phyloP scores from a whole-genome alignment of 768 basidiomycete species.

The Cystofilobasidium macerans region DNA sequence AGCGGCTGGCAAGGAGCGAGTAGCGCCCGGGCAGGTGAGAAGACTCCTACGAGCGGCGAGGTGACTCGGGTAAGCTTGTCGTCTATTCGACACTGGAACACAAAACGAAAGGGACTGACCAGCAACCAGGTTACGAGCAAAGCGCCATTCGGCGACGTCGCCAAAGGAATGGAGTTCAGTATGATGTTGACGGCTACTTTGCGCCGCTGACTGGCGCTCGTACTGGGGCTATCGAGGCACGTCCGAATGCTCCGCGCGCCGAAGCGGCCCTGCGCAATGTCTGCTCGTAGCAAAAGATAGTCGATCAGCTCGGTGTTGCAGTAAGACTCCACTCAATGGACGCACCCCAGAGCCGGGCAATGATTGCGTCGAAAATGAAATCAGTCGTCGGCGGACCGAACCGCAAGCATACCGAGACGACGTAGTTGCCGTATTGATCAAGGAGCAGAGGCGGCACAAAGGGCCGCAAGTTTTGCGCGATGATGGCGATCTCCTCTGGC shows the following conservation, averaged over 20 bases:
- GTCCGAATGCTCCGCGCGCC: slow-evolving; percentile 97
- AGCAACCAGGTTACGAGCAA: slow-evolving; percentile 91
- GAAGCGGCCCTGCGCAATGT: slow-evolving; percentile 92
- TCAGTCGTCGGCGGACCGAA: slow-evolving; percentile 83
- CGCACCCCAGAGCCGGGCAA: slow-evolving; percentile 71
- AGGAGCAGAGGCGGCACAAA: slow-evolving; percentile 88
- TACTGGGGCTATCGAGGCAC: slow-evolving; percentile 81
- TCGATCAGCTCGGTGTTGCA: not conserved
- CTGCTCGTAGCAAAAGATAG: slow-evolving; percentile 39
- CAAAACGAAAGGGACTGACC: too few species aligned
- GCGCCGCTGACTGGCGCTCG: slow-evolving; percentile 80
- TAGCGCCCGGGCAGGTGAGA: slow-evolving; percentile 94
- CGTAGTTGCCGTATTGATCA: slow-evolving; percentile 88
- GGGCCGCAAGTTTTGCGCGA: slow-evolving; percentile 75
- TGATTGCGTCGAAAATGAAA: slow-evolving; percentile 95
- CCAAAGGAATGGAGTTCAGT: slow-evolving; percentile 91
- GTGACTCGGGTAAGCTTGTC: not conserved
- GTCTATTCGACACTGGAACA: too few species aligned
- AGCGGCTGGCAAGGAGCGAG: slow-evolving; percentile 82
- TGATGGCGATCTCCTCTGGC: slow-evolving; percentile 71
- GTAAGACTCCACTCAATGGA: not conserved
- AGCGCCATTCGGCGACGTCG: slow-evolving; percentile 95
- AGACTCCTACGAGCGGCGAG: slow-evolving; percentile 43
- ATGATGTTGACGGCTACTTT: slow-evolving; percentile 89
- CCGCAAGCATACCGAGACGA: slow-evolving; percentile 55